Conservation (phyloP, 1,284 basidiomycete species). For the Trichosporon sp. region DNA sequence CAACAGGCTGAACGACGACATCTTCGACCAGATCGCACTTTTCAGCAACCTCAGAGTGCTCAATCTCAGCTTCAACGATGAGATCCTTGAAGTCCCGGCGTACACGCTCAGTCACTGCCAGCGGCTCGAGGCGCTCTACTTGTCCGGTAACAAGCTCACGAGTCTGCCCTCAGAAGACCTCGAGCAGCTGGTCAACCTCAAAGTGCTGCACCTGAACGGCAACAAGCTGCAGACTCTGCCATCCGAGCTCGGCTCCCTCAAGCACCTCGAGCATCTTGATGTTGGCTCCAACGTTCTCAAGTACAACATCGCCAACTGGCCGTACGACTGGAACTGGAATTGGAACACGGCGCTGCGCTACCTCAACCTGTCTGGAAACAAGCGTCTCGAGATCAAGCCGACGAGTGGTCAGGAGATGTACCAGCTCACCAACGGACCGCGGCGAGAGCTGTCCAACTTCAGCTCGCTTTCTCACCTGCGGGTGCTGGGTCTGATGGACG, state of each 20-base stretch:
- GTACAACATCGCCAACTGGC: constrained; percentile 98
- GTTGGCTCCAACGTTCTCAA: constrained; percentile 91
- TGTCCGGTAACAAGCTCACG: constrained; percentile 89
- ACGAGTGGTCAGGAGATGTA: constrained; percentile 51
- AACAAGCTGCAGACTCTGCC: constrained; percentile 91
- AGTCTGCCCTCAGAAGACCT: constrained; percentile 85
- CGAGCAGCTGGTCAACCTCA: constrained; percentile 60
- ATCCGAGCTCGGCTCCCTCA: constrained; percentile 78
- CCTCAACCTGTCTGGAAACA: constrained; percentile 81
- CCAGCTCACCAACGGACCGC: constrained; percentile 4
- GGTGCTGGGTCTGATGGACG: constrained; percentile 94
- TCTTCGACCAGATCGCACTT: constrained; percentile 66
- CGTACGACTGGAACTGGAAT: constrained; percentile 99
- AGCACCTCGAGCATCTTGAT: constrained; percentile 75
- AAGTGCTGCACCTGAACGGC: constrained; percentile 82
- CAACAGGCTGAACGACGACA: constrained; percentile 79
- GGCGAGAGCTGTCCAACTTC: constrained; percentile 70
- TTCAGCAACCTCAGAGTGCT: constrained; percentile 73
- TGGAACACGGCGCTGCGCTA: constrained; percentile 91
- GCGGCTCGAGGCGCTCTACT: constrained; percentile 75
- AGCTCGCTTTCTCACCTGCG: constrained; percentile 73
- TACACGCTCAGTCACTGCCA: constrained; percentile 66
- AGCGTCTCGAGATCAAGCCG: constrained; percentile 79
- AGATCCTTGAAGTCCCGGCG: constrained; percentile 76
- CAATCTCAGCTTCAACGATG: constrained; percentile 90